phyloP scores from a whole-genome alignment of 352 stramenopile genomes.

The Phytophthora sojae region DNA sequence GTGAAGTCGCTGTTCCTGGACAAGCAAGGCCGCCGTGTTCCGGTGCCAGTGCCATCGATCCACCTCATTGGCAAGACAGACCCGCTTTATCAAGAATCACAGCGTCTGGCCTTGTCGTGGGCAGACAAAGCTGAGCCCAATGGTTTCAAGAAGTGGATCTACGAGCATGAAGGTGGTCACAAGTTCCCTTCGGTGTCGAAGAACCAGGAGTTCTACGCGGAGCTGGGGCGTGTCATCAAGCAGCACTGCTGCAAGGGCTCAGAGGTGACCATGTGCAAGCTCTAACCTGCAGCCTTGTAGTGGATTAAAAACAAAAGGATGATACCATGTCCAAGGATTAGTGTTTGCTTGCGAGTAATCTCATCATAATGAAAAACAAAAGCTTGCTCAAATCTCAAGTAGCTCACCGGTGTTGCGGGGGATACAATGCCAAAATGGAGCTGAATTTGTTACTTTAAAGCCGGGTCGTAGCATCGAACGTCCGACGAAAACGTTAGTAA shows the following conservation, averaged over 20 bases:
- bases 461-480: no score
- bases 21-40: slow-evolving; percentile 29
- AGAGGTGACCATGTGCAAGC: slow-evolving; percentile 2
- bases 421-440: not conserved
- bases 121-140: slow-evolving; percentile 16
- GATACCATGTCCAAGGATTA: not conserved
- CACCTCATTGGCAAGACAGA: slow-evolving; percentile 72
- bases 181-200: slow-evolving; percentile 44
- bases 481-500: no score
- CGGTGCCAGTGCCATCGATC: slow-evolving; percentile 47
- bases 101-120: slow-evolving; percentile 47
- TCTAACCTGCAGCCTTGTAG: slow-evolving; percentile 12
- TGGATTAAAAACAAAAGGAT: not conserved
- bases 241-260: slow-evolving; percentile 32
- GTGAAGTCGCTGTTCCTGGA: slow-evolving; percentile 49
- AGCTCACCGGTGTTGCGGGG: not conserved
- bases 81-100: slow-evolving; percentile 54
- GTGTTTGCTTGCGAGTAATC: not conserved
- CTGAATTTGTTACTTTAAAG: not conserved
- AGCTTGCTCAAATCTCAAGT: not conserved
- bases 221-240: slow-evolving; percentile 30
- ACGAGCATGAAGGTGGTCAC: slow-evolving; percentile 47
- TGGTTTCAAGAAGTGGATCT: slow-evolving; percentile 33
- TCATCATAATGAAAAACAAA: not conserved
- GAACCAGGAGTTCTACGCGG: slow-evolving; percentile 38